A percentile compares a stretch with the other conserved stretches of the same genome.
Evolutionary conservation across 1,284 basidiomycete genomes (phyloP).

Genomic region (Rhodotorula sp.): DNA sequence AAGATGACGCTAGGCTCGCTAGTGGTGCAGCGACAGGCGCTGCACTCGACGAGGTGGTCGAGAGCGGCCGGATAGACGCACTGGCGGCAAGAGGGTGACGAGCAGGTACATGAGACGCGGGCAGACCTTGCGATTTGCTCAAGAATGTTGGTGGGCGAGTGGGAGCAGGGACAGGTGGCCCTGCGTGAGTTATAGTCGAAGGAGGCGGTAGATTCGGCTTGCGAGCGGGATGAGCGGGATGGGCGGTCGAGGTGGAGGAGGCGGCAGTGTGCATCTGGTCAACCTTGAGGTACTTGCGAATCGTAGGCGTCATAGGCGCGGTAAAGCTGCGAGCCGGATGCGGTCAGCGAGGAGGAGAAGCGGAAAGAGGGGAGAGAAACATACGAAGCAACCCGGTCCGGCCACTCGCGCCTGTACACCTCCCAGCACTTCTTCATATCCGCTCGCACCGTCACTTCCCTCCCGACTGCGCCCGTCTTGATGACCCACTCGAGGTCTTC

Average conservation of each 20-base stretch:
- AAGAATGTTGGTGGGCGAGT: not conserved
- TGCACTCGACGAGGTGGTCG: not conserved
- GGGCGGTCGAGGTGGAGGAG: not conserved
- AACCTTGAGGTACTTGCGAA: slow-evolving; percentile 73
- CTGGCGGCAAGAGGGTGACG: slow-evolving; percentile 1
- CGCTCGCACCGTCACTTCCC: slow-evolving; percentile 72
- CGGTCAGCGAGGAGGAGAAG: not conserved
- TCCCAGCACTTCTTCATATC: slow-evolving; percentile 68
- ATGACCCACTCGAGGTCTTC: slow-evolving; percentile 71
- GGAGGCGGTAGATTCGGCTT: slow-evolving; percentile 8
- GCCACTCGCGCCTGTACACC: slow-evolving; percentile 68
- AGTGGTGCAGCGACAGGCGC: not conserved
- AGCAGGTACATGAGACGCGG: not conserved
- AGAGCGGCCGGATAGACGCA: no score
- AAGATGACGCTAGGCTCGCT: not conserved
- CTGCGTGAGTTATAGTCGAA: slow-evolving; percentile 4
- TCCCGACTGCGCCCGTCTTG: slow-evolving; percentile 64
- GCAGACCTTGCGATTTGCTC: not conserved
- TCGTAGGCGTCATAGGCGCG: slow-evolving; percentile 68
- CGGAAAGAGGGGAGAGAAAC: slow-evolving; percentile 39
- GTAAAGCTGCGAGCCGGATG: slow-evolving; percentile 59
- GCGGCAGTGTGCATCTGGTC: slow-evolving; percentile 10
- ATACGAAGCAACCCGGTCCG: slow-evolving; percentile 64
- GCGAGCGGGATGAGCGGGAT: not conserved
- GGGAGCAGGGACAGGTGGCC: not conserved